phyloP scores from a whole-genome alignment of 768 basidiomycete genomes.

The Rhizopogon vesiculosus region DNA sequence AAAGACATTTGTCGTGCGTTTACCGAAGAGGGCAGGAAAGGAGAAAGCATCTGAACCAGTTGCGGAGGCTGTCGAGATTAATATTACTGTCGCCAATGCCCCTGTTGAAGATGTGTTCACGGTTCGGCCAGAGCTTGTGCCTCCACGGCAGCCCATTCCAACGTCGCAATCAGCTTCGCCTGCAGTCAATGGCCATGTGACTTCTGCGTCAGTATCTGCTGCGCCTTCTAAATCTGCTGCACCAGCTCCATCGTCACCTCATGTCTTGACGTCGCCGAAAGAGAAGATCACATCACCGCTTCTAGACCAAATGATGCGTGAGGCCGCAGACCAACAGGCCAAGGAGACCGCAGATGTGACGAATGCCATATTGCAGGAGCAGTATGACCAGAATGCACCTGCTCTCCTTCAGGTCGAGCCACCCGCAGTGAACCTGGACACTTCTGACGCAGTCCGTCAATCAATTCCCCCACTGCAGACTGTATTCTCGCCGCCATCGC shows the following conservation, averaged over 20 bases:
- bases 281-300: constrained; percentile 4
- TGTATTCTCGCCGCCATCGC: constrained; percentile 33
- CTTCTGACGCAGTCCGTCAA: constrained; percentile 26
- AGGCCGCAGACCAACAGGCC: constrained; percentile 7
- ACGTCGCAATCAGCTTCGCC: constrained; percentile 20
- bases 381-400: constrained; percentile 21
- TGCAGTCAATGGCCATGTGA: constrained; percentile 9
- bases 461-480: constrained; percentile 40
- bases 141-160: constrained; percentile 19
- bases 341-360: constrained; percentile 5
- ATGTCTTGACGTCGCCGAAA: constrained; percentile 6
- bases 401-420: constrained; percentile 25
- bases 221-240: constrained; percentile 2
- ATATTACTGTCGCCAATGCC: constrained; percentile 30
- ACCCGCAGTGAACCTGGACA: constrained; percentile 15
- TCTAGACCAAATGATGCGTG: constrained; percentile 4
- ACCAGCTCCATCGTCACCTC: constrained; percentile 9
- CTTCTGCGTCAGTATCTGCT: neutral
- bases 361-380: constrained; percentile 20
- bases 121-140: constrained; percentile 46
- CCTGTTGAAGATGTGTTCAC: constrained; percentile 54
- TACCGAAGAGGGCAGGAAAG: constrained; percentile 41
- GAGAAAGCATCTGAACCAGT: constrained; percentile 25
- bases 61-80: constrained; percentile 13
- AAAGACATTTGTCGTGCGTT: constrained; percentile 46